phyloP scores from a whole-genome alignment of 1,284 basidiomycete genomes.

The Boletus semigastroideus region DNA sequence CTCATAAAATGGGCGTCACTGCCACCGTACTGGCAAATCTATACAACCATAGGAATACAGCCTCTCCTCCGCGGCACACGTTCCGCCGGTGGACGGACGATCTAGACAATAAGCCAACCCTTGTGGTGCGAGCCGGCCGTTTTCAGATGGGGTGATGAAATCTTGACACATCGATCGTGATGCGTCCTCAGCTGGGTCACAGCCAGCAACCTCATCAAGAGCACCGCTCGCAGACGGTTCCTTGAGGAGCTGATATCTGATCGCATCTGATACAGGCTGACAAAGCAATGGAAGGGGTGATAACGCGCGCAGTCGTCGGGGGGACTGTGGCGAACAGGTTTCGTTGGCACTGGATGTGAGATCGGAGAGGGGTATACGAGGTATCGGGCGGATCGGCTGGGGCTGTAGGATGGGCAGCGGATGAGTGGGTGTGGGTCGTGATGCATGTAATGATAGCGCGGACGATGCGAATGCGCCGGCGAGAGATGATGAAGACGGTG shows the following conservation, averaged over 20 bases:
- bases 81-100: constrained; percentile 10
- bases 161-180: constrained; percentile 22
- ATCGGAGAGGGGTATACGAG: constrained; percentile 49
- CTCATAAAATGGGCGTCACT: constrained; percentile 10
- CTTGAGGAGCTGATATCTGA: constrained; percentile 32
- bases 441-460: constrained; percentile 9
- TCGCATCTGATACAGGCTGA: constrained; percentile 33
- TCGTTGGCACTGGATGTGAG: constrained; percentile 38
- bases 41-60: constrained; percentile 21
- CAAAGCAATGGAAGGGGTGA: constrained; percentile 35
- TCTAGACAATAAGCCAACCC: constrained; percentile 14
- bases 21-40: constrained; percentile 25
- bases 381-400: constrained; percentile 53
- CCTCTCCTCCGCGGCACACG: constrained; percentile 15
- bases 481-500: constrained; percentile 25
- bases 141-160: constrained; percentile 10
- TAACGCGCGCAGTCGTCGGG: constrained; percentile 11
- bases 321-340: background rate
- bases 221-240: constrained; percentile 1
- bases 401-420: constrained; percentile 49
- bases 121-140: constrained; percentile 18
- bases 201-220: constrained; percentile 6
- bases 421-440: constrained; percentile 14
- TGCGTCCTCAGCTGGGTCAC: constrained; percentile 12
- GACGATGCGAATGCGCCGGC: constrained; percentile 28